phyloP scores from a whole-genome alignment of 805 yeast genomes.

The Metschnikowia chrysomelidarum region DNA sequence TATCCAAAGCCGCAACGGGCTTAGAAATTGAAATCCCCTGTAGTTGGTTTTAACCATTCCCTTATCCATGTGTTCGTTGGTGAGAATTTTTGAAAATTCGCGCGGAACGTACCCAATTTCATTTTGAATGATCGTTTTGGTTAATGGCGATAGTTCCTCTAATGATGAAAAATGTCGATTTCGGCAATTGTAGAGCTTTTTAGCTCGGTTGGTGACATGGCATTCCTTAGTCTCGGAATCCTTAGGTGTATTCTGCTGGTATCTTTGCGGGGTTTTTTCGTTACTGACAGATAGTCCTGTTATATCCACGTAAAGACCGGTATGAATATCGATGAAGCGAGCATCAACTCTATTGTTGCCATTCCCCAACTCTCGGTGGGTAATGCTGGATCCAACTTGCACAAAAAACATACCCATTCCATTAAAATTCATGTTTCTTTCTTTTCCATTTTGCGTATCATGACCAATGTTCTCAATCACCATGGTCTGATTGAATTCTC shows the following conservation, averaged over 20 bases:
- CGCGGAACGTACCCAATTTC: constrained; percentile 31
- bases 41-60: constrained; percentile 7
- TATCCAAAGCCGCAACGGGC: constrained; percentile 15
- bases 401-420: constrained; percentile 16
- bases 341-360: constrained; percentile 34
- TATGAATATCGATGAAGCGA: constrained; percentile 34
- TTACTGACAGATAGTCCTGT: constrained; percentile 15
- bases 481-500: constrained; percentile 16
- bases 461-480: constrained; percentile 18
- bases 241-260: not conserved
- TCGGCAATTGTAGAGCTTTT: constrained; percentile 39
- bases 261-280: constrained; percentile 12
- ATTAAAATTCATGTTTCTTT: constrained; percentile 48
- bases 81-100: constrained; percentile 25
- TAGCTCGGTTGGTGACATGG: constrained; percentile 11
- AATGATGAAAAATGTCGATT: constrained; percentile 32
- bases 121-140: constrained; percentile 17
- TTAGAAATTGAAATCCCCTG: constrained; percentile 8
- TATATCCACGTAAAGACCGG: constrained; percentile 22
- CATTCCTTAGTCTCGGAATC: not conserved
- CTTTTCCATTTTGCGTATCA: constrained; percentile 14
- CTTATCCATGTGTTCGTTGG: constrained; percentile 26
- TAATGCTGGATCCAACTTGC: constrained; percentile 15
- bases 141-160: constrained; percentile 23
- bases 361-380: constrained; percentile 13